Conservation (phyloP, 352 stramenopile genomes). For the Pythium rhizo-oryzae region DNA sequence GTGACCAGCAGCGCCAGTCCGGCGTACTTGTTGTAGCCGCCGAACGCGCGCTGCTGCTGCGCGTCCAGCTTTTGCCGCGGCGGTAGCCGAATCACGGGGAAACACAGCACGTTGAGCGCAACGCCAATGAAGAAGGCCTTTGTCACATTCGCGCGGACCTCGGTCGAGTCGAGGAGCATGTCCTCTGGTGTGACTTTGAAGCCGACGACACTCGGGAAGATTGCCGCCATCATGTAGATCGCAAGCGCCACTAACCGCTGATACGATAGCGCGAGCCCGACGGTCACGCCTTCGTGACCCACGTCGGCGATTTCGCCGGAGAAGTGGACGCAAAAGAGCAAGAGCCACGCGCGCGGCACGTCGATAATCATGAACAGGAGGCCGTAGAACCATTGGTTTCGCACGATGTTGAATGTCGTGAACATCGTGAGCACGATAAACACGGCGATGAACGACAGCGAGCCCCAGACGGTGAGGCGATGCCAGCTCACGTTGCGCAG, state of each 20-base stretch:
- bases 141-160: constrained; percentile 7
- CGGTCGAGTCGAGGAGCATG: background rate
- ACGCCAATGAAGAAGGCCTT: constrained; percentile 21
- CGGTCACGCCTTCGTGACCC: constrained; percentile 53
- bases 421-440: constrained; percentile 33
- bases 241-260: constrained; percentile 37
- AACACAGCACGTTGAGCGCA: constrained; percentile 26
- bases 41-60: constrained; percentile 43
- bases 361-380: constrained; percentile 32
- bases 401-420: constrained; percentile 38
- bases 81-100: constrained; percentile 28
- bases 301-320: constrained; percentile 54
- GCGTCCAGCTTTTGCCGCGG: constrained; percentile 51
- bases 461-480: constrained; percentile 29
- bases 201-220: constrained; percentile 25
- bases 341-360: constrained; percentile 44
- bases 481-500: constrained; percentile 45
- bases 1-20: constrained; percentile 34
- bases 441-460: constrained; percentile 32
- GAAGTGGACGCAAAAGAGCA: constrained; percentile 41
- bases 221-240: constrained; percentile 28
- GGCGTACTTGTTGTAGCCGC: constrained; percentile 52
- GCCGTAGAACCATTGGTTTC: constrained; percentile 44
- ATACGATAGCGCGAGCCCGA: constrained; percentile 53
- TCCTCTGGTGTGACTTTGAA: constrained; percentile 1